phyloP scores from a whole-genome alignment of 192 early-diverging fungal species.

The Polychytrium aggregatum region DNA sequence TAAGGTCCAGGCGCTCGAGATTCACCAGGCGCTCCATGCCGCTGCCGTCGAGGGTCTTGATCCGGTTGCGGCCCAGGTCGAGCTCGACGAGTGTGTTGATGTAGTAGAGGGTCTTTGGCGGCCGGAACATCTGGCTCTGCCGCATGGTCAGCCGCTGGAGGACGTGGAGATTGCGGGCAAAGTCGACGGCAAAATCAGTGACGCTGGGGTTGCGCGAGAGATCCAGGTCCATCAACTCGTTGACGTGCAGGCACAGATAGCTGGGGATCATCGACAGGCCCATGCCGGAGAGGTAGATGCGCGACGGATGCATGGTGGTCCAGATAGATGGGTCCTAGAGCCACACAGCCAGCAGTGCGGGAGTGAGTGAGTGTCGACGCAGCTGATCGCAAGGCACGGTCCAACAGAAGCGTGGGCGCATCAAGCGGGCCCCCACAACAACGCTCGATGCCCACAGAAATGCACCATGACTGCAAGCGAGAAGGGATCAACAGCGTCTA shows the following conservation, averaged over 20 bases:
- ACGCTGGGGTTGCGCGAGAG: slow-evolving; percentile 70
- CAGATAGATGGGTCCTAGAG: no score
- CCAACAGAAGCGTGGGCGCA: neutral
- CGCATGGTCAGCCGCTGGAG: slow-evolving; percentile 58
- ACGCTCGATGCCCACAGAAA: no score
- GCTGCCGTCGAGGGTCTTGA: slow-evolving; percentile 51
- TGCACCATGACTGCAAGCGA: no score
- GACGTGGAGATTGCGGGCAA: slow-evolving; percentile 61
- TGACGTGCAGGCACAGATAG: slow-evolving; percentile 59
- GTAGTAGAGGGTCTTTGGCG: slow-evolving; percentile 56
- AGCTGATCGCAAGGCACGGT: no score
- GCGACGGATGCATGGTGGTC: slow-evolving; percentile 5
- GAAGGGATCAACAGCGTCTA: no score
- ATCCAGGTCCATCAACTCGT: slow-evolving; percentile 64
- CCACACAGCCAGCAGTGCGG: no score
- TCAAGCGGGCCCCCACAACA: no score
- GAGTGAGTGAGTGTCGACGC: no score
- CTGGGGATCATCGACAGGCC: slow-evolving; percentile 73
- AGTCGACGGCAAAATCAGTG: slow-evolving; percentile 68
- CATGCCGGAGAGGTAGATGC: slow-evolving; percentile 56
- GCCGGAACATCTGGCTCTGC: slow-evolving; percentile 53
- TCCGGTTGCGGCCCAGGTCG: slow-evolving; percentile 68
- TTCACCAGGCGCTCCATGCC: slow-evolving; percentile 49
- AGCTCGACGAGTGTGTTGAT: slow-evolving; percentile 56
- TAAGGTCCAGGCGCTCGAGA: slow-evolving; percentile 50